Evolutionary conservation across 441 rosid species (phyloP).

Genomic region (Gossypium schwendimanii): DNA sequence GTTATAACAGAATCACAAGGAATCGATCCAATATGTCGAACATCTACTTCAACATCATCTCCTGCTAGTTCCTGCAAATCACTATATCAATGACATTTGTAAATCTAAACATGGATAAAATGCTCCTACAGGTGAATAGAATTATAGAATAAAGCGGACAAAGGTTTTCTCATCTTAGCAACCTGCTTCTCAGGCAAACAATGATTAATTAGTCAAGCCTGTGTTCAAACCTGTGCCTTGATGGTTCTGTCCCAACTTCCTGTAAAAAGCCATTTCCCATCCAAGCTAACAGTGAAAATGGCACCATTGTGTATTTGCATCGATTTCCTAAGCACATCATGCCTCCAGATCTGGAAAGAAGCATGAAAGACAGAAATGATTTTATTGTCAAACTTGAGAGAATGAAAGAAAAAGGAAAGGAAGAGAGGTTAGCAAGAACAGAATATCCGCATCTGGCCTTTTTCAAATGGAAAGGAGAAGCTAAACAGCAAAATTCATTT

Average conservation of each 20-base stretch:
- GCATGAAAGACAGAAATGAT: slow-evolving; percentile 7
- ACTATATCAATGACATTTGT: neutral
- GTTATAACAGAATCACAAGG: slow-evolving; percentile 57
- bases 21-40: slow-evolving; percentile 52
- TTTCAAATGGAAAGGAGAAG: neutral
- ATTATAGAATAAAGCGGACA: neutral
- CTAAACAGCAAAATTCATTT: neutral
- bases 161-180: neutral
- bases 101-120: neutral
- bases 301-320: slow-evolving; percentile 51
- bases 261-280: slow-evolving; percentile 54
- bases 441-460: neutral
- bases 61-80: slow-evolving; percentile 58
- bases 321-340: slow-evolving; percentile 51
- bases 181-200: neutral
- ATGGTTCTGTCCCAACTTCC: slow-evolving; percentile 85
- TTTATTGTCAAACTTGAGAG: neutral
- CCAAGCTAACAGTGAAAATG: slow-evolving; percentile 46
- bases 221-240: slow-evolving; percentile 45
- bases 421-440: neutral
- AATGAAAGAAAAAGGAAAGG: neutral
- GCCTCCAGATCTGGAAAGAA: slow-evolving; percentile 62
- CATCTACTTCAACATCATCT: slow-evolving; percentile 54
- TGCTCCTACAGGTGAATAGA: neutral
- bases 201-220: neutral